phyloP scores from a whole-genome alignment of 169 alveolate species.

The Neospora caninum region DNA sequence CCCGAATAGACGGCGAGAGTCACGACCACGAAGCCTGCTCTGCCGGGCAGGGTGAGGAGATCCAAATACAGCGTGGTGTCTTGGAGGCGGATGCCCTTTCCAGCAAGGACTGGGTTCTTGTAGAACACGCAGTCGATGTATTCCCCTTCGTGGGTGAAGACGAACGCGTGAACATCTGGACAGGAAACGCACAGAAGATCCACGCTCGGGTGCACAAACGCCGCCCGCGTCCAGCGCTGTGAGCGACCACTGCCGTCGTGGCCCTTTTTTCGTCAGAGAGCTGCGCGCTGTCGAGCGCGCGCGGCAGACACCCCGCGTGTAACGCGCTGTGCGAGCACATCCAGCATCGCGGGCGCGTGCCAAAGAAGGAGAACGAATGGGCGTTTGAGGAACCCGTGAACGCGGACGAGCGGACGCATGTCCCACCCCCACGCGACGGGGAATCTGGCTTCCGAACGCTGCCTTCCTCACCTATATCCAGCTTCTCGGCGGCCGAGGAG shows the following conservation, averaged over 20 bases:
- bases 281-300: no score
- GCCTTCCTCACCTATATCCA: neutral
- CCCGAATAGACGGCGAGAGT: conserved; percentile 65
- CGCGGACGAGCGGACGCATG: no score
- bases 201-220: no score
- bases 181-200: neutral
- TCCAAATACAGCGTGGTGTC: conserved; percentile 54
- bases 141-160: conserved; percentile 52
- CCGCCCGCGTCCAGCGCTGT: no score
- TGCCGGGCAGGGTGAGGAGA: conserved; percentile 38
- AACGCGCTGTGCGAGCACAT: no score
- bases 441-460: neutral
- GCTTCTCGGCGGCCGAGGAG: neutral
- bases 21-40: conserved; percentile 64
- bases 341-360: no score
- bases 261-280: no score
- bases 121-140: conserved; percentile 64
- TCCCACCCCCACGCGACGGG: no score
- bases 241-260: no score
- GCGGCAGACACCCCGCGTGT: no score
- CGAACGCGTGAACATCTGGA: conserved; percentile 64
- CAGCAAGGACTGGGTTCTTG: conserved; percentile 61
- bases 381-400: no score
- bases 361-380: no score
- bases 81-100: conserved; percentile 50